These are phyloP conservation scores for Fusarium albosuccineum DNA, from an alignment of 2,329 filamentous ascomycete genomes.

Conservation along the genomic window DNA sequence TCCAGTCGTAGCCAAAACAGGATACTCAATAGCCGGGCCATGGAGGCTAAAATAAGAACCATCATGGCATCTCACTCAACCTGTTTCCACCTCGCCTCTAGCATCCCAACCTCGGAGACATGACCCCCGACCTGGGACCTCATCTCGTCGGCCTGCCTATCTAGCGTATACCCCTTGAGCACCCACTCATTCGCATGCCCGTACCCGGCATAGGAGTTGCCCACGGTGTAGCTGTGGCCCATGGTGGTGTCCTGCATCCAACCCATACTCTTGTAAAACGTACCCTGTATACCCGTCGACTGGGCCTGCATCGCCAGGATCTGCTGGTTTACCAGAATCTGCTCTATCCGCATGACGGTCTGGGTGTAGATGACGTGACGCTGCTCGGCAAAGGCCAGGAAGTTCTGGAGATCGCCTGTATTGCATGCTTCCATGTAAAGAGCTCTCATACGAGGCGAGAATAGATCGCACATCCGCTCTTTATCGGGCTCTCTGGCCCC, in stretches of 20 bases:
- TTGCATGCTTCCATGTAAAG: constrained; percentile 50
- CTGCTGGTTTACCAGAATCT: constrained; percentile 45
- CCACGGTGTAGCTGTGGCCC: constrained; percentile 46
- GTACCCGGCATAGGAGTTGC: constrained; percentile 49
- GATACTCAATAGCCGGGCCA: too few species aligned
- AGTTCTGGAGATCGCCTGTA: constrained; percentile 35
- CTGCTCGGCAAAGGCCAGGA: constrained; percentile 46
- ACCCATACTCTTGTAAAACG: constrained; percentile 45
- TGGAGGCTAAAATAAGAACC: too few species aligned
- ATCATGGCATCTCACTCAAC: constrained; percentile 47
- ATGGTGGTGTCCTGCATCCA: constrained; percentile 16
- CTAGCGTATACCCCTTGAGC: constrained; percentile 48
- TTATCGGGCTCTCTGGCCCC: constrained; percentile 33
- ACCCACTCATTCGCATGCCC: constrained; percentile 49
- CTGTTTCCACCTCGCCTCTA: constrained; percentile 52
- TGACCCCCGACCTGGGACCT: constrained; percentile 23
- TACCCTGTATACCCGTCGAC: constrained; percentile 44
- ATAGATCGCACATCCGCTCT: constrained; percentile 53
- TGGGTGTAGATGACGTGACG: constrained; percentile 49
- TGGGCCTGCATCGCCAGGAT: constrained; percentile 45
- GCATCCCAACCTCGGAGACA: constrained; percentile 40
- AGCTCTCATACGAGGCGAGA: constrained; percentile 53
- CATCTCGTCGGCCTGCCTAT: constrained; percentile 46
- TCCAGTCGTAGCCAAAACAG: too few species aligned
- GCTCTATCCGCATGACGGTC: constrained; percentile 45